phyloP scores from a whole-genome alignment of 306 rosid genomes.

The Arachis hypogaea region DNA sequence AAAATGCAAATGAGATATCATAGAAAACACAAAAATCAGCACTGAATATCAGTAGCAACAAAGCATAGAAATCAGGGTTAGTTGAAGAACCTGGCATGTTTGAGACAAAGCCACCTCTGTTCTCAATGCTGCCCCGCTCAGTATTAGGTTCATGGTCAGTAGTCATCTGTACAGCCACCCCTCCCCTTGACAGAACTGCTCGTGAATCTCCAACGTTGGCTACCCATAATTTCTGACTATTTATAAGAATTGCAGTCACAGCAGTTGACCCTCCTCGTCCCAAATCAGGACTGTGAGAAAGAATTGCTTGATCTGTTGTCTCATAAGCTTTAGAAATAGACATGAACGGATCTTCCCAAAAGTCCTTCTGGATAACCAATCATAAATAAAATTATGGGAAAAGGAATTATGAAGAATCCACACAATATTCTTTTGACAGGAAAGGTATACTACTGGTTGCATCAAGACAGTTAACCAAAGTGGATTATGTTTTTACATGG shows the following conservation, averaged over 20 bases:
- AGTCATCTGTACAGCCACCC: slow-evolving; percentile 69
- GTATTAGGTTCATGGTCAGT: slow-evolving; percentile 86
- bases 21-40: slow-evolving; percentile 16
- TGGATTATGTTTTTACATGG: slow-evolving; percentile 7
- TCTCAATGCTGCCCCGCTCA: slow-evolving; percentile 78
- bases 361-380: slow-evolving; percentile 56
- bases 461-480: slow-evolving; percentile 24
- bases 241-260: slow-evolving; percentile 72
- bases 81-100: slow-evolving; percentile 84
- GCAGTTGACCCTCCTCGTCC: slow-evolving; percentile 89
- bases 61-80: slow-evolving; percentile 31
- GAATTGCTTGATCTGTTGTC: slow-evolving; percentile 72
- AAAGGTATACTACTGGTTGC: slow-evolving; percentile 15
- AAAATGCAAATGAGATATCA: slow-evolving; percentile 1
- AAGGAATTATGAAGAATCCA: slow-evolving; percentile 9
- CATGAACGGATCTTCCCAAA: slow-evolving; percentile 64
- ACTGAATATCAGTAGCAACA: slow-evolving; percentile 27
- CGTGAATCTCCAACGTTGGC: slow-evolving; percentile 87
- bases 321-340: slow-evolving; percentile 63
- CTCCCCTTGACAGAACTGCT: slow-evolving; percentile 67
- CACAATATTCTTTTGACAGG: neutral
- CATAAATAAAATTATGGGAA: slow-evolving; percentile 20
- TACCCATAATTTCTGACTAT: slow-evolving; percentile 67
- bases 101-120: slow-evolving; percentile 88
- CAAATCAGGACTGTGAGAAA: slow-evolving; percentile 72